Evolutionary conservation across 106 monocot genomes (phyloP).

Genomic region (Chionographis japonica): DNA sequence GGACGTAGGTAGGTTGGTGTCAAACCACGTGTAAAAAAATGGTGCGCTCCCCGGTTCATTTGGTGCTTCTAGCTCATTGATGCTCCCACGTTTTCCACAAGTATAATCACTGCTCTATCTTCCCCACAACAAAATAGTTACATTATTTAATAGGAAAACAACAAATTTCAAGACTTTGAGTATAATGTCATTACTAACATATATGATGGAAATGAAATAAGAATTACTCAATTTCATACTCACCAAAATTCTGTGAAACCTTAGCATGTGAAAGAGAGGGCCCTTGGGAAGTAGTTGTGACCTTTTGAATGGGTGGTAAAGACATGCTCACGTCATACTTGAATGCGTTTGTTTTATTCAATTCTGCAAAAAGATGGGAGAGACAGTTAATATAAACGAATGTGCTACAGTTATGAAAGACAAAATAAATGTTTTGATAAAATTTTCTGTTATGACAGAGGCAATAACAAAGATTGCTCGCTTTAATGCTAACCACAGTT

Average conservation of each 20-base stretch:
- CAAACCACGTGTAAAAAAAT: too few species aligned
- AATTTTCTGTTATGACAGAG: background rate
- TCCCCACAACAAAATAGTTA: too few species aligned
- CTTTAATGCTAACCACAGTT: conserved; percentile 3
- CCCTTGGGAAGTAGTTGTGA: conserved; percentile 9
- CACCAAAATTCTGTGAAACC: conserved; percentile 14
- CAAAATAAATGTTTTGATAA: background rate
- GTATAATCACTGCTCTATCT: too few species aligned
- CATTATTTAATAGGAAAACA: background rate
- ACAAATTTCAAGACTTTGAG: background rate
- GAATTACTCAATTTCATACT: background rate
- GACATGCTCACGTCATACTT: background rate
- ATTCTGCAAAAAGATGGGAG: conserved; percentile 1
- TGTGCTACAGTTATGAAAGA: background rate
- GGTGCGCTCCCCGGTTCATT: too few species aligned
- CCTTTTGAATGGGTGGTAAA: conserved; percentile 2
- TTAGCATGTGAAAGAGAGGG: conserved; percentile 1
- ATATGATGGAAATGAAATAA: background rate
- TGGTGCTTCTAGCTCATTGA: too few species aligned
- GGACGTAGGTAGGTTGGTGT: too few species aligned
- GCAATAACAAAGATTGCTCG: background rate
- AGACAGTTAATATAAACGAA: background rate
- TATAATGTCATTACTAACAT: background rate
- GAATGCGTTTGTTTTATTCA: conserved; percentile 2
- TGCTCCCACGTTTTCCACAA: too few species aligned